Conservation (phyloP, 148 eudicot species). For the Cornus suecica region DNA sequence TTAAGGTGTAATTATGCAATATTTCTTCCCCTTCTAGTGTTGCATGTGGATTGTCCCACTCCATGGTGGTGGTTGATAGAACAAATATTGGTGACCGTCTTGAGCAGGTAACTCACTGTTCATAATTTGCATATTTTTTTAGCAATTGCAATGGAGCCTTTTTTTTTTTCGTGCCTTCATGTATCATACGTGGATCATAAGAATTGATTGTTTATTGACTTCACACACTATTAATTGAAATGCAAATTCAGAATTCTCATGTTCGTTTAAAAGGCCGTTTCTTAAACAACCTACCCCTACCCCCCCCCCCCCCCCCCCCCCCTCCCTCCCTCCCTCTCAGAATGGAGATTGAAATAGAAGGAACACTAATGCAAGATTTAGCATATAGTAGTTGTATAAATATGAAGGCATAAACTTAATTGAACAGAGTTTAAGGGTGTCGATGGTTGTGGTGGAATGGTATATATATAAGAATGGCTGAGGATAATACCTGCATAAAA, state of each 20-base stretch:
- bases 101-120: slow-evolving; percentile 56
- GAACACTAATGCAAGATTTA: not conserved
- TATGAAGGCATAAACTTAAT: too few species aligned
- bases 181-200: not conserved
- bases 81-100: slow-evolving; percentile 60
- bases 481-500: too few species aligned
- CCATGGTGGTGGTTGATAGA: slow-evolving; percentile 88
- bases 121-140: not conserved
- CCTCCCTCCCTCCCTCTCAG: too few species aligned
- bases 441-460: too few species aligned
- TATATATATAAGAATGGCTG: too few species aligned
- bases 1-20: slow-evolving; percentile 12
- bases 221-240: not conserved
- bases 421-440: too few species aligned
- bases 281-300: not conserved
- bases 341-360: not conserved
- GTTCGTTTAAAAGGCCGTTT: not conserved
- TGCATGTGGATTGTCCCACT: slow-evolving; percentile 87
- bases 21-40: slow-evolving; percentile 42
- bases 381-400: too few species aligned
- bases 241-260: not conserved
- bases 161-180: not conserved
- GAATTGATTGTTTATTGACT: not conserved
- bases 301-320: too few species aligned
- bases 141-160: not conserved